Evolutionary conservation across 1,284 basidiomycete genomes (phyloP).

Genomic region (Apiotrichum brassicae): DNA sequence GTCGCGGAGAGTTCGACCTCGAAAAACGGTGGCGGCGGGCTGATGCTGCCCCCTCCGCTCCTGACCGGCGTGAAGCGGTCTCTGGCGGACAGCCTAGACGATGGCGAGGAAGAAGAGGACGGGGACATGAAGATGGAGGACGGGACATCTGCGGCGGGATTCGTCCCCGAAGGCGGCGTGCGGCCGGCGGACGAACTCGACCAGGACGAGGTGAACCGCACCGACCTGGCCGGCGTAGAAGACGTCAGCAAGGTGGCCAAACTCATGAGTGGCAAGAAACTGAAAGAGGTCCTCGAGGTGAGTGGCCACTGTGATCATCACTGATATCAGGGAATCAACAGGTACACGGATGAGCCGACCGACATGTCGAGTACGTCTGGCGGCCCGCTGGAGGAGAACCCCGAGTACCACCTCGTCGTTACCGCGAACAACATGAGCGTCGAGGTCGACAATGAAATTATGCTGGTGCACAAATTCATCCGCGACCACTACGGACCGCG

Average conservation of each 20-base stretch:
- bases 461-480: constrained; percentile 98
- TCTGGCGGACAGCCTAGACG: constrained; percentile 9
- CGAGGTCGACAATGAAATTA: constrained; percentile 95
- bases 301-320: constrained; percentile 16
- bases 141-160: constrained; percentile 45
- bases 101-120: constrained; percentile 19
- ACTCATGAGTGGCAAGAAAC: constrained; percentile 74
- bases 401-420: constrained; percentile 94
- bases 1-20: too few species aligned
- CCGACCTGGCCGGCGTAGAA: constrained; percentile 75
- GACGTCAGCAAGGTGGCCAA: constrained; percentile 83
- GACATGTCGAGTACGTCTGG: constrained; percentile 61
- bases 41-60: constrained; percentile 14
- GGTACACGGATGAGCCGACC: constrained; percentile 68
- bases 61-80: constrained; percentile 10
- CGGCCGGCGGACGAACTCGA: constrained; percentile 90
- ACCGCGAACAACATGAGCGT: constrained; percentile 97
- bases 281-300: constrained; percentile 78
- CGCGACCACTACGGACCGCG: constrained; percentile 94
- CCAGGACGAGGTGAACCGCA: constrained; percentile 81
- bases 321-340: constrained; percentile 69
- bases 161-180: constrained; percentile 83
- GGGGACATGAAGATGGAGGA: constrained; percentile 39
- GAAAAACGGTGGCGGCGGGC: constrained; percentile 1
- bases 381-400: constrained; percentile 76